phyloP scores from a whole-genome alignment of 805 yeast genomes.

The Candida verbasci region DNA sequence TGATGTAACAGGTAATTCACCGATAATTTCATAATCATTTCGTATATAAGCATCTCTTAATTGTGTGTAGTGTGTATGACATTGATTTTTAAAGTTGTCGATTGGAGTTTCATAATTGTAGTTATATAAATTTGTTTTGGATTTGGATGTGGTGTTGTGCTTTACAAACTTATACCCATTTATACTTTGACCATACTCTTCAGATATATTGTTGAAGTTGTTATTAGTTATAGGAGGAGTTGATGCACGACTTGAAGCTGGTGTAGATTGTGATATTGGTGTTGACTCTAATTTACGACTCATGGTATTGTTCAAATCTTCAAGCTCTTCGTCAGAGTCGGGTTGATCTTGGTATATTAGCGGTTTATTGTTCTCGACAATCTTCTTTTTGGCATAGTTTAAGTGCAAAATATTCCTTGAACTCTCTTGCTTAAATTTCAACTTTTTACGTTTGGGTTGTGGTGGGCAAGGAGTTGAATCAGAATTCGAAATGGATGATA shows the following conservation, averaged over 20 bases:
- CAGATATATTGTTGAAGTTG: conserved; percentile 2
- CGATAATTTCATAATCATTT: conserved; percentile 20
- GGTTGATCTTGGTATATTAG: conserved; percentile 6
- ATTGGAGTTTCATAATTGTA: conserved; percentile 17
- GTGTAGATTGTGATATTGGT: conserved; percentile 41
- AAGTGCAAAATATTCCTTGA: conserved; percentile 26
- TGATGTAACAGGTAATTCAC: conserved; percentile 28
- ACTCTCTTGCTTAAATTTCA: conserved; percentile 23
- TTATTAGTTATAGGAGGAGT: conserved; percentile 18
- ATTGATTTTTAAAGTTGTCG: conserved; percentile 9
- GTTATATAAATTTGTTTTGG: neutral
- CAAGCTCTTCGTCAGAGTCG: conserved; percentile 10
- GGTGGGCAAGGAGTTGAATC: conserved; percentile 42
- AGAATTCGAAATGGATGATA: conserved; percentile 4
- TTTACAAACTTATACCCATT: conserved; percentile 44
- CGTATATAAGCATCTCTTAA: conserved; percentile 22
- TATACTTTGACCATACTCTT: conserved; percentile 33
- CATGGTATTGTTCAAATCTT: conserved; percentile 5
- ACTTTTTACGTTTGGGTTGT: conserved; percentile 33
- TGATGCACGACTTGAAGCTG: conserved; percentile 36
- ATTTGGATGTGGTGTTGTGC: conserved; percentile 9
- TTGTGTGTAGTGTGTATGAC: conserved; percentile 11
- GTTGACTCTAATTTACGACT: conserved; percentile 19
- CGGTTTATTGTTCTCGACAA: conserved; percentile 11
- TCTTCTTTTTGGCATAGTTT: conserved; percentile 26